Evolutionary conservation across 352 stramenopile species (phyloP).

Genomic region (Thalassiosira allenii): DNA sequence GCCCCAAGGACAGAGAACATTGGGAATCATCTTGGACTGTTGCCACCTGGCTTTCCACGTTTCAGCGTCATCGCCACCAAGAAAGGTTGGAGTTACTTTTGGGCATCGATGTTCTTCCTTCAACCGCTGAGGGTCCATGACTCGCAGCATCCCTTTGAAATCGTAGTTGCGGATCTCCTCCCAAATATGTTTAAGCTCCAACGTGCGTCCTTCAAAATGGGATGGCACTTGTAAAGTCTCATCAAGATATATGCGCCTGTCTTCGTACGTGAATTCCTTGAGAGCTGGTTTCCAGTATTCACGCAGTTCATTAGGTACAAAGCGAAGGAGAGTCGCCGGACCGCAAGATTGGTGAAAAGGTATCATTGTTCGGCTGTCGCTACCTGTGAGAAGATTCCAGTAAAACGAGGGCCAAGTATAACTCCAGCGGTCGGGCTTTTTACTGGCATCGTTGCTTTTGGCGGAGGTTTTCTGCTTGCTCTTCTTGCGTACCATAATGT

Average conservation of each 20-base stretch:
- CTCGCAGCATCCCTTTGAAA: too few relatives aligned
- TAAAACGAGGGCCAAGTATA: conserved; percentile 9
- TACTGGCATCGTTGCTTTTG: too few relatives aligned
- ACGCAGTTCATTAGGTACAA: background rate
- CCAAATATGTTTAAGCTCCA: too few relatives aligned
- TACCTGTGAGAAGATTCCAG: conserved; percentile 3
- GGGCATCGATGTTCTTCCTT: background rate
- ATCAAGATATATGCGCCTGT: too few relatives aligned
- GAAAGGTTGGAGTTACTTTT: background rate
- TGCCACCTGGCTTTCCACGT: background rate
- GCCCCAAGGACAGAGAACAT: conserved; percentile 24
- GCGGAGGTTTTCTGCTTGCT: too few relatives aligned
- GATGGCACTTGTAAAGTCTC: too few relatives aligned
- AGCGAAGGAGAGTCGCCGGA: background rate
- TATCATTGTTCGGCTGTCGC: background rate
- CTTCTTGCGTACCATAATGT: too few relatives aligned
- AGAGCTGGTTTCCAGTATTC: background rate
- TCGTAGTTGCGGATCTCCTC: too few relatives aligned
- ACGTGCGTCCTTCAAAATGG: too few relatives aligned
- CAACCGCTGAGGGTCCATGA: too few relatives aligned
- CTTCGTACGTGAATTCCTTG: too few relatives aligned
- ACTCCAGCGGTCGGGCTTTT: too few relatives aligned
- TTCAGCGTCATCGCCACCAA: background rate
- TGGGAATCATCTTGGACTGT: conserved; percentile 1
- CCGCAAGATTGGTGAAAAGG: background rate